Conservation (phyloP, 495 filamentous ascomycete genomes). For the Platismatia glauca region DNA sequence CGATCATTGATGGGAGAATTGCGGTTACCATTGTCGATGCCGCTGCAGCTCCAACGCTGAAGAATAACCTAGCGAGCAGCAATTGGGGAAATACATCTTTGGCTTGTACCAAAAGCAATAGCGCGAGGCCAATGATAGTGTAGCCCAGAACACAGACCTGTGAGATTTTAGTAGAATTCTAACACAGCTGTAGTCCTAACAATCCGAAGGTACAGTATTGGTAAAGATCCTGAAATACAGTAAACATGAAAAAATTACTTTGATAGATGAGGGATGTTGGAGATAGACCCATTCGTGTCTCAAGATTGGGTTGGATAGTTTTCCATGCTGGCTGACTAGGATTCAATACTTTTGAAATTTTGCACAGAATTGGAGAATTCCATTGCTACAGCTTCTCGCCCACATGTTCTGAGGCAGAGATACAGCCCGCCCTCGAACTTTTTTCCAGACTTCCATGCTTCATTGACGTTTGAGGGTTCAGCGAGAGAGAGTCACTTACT, state of each 20-base stretch:
- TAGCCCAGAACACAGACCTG: slow-evolving; percentile 73
- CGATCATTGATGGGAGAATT: slow-evolving; percentile 76
- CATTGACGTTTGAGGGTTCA: background rate
- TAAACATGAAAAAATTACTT: background rate
- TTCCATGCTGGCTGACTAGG: background rate
- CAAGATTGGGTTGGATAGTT: background rate
- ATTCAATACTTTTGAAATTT: background rate
- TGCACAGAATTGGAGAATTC: background rate
- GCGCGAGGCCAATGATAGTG: slow-evolving; percentile 60
- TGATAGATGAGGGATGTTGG: background rate
- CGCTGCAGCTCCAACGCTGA: slow-evolving; percentile 83
- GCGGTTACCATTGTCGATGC: slow-evolving; percentile 98
- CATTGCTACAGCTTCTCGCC: background rate
- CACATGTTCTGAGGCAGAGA: background rate
- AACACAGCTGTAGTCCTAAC: background rate
- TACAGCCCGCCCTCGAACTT: background rate
- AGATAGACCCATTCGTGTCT: background rate
- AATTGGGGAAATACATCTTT: slow-evolving; percentile 84
- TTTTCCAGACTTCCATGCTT: background rate
- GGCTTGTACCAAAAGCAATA: slow-evolving; percentile 77
- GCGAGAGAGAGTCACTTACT: slow-evolving; percentile 32
- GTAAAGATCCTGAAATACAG: background rate
- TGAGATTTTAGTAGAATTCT: background rate
- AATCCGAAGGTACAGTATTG: background rate
- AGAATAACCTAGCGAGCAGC: slow-evolving; percentile 74